Base-by-base conservation (phyloP, 805 yeast species). In the Saturnispora serradocipensis region DNA sequence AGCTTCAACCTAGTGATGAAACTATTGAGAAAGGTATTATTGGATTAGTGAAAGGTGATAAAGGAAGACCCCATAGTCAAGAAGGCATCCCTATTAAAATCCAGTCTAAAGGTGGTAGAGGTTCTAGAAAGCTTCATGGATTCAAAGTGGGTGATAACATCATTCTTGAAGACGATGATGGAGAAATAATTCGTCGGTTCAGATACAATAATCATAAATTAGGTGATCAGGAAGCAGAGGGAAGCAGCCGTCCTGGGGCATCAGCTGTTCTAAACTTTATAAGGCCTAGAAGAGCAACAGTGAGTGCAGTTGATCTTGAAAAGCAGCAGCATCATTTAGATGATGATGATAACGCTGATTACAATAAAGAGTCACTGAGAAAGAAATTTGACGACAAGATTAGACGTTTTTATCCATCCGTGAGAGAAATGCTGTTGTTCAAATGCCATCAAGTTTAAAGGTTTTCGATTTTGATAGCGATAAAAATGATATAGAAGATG, bases 111-210 rank as follows among this genome's bases (percentile, higher is more conserved):
- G 11, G 13, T 27, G 22, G 25, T 7, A 43, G 43, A 27, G 46
- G 38, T 5, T 20, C 67, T 5, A 58, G 56, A 36, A 58, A 70
- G 69, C 63, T 81, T 70, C 58, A 71, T 67, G 98, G 97, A 1
- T 91, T 82, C 66, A 86, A 84, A 66, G 73, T 87, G 40, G 93
- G 84, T 62, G 82, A 88, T 60, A 73, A 81, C 53, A 77, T 93
- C 50, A 75, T 88, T 53, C 84, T 93, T 52, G 99, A 91, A 66
- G 86, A 89, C 61, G 87, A 80, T 44, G 96, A 90, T 11, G 99
- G 98, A 56, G 98, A 91, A 59, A 80, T 93, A 51, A 72, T 93
- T 45, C 81, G 96, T 61, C 75, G 96, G 49, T 91, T 89, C 67
- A 77, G 72, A 59, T 82, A 90, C 49, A 86, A 83, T 59, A 76